Base-by-base conservation (phyloP, 2,329 filamentous ascomycete genomes). In the Paecilomyces sp. region DNA sequence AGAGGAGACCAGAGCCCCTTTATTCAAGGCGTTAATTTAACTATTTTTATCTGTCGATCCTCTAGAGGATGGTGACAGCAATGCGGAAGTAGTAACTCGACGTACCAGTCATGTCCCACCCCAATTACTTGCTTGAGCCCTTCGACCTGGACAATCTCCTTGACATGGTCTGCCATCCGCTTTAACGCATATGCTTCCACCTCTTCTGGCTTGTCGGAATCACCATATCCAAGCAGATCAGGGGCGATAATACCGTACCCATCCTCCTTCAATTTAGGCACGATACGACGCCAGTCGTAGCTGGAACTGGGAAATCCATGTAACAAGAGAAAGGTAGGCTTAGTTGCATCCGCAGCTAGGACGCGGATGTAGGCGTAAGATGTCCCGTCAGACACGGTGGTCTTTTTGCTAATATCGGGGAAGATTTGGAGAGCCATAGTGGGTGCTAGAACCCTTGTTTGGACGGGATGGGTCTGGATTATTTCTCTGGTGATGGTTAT, bases 271-370 rank as follows among this genome's bases (percentile, higher is more conserved):
- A 81, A 73, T 58, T 71, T 62, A 0, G 58, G 47, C 3, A 79
- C 67, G 58, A 80, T 77, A 57, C 70, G 64, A 3, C 68, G 59
- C 76, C 79, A 83, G 68, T 82, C 79, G 34, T 72, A 68, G 12
- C 73, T 69, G 36, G 76, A 77, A 3, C 78, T 80, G 30, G 80
- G 80, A 56, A 81, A 80, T 34, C 80, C 79, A 62, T 82, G 81
- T 12, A 82, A 70, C 58, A 83, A 71, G 13, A 83, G 68, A 3
- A 82, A 65, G 0, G 78, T 80, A 3, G 68, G 63, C 7, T 65
- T 58, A 6, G 52, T 57, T 1, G 61, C 28, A 0, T 57, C 61
- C 3, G 66, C 52, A 15, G 61, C 56, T 3, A 62, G 66, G 3
- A 68, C 65, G 56, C 68, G 64, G 28, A 74, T 61, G 62, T 75